These are phyloP conservation scores for Filobasidium floriforme DNA, from an alignment of 768 basidiomycete genomes.

Conservation along the genomic window DNA sequence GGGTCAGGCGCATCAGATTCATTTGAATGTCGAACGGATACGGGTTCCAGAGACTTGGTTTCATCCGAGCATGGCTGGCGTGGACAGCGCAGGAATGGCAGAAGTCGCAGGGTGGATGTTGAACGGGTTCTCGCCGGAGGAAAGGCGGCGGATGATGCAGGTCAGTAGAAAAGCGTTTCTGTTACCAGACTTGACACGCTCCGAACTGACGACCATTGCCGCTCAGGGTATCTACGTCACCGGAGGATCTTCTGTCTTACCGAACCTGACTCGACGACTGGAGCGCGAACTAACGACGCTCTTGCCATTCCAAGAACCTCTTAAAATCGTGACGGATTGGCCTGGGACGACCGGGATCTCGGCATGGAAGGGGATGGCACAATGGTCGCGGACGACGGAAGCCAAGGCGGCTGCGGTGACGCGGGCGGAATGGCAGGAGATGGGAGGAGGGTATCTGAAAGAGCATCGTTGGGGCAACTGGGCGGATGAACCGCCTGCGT, in stretches of 20 bases:
- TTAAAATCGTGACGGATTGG: constrained; percentile 57
- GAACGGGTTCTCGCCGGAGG: constrained; percentile 58
- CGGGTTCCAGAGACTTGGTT: constrained; percentile 88
- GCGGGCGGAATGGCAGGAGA: constrained; percentile 77
- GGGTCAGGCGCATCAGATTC: constrained; percentile 56
- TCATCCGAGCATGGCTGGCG: constrained; percentile 84
- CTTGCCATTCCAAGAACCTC: constrained; percentile 69
- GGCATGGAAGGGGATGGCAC: constrained; percentile 90
- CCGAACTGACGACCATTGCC: neutral
- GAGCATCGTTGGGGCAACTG: constrained; percentile 91
- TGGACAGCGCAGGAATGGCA: constrained; percentile 89
- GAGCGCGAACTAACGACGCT: constrained; percentile 71
- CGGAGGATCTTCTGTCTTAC: constrained; percentile 68
- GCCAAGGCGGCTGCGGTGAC: constrained; percentile 57
- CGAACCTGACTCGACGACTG: constrained; percentile 61
- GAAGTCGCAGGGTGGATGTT: constrained; percentile 83
- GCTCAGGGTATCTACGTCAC: constrained; percentile 80
- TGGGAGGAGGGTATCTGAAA: constrained; percentile 76
- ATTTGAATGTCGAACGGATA: constrained; percentile 82
- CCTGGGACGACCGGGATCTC: constrained; percentile 59
- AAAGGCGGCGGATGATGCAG: constrained; percentile 67
- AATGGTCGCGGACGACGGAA: constrained; percentile 46
- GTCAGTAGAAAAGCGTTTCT: constrained; percentile 47
- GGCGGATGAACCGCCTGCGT: constrained; percentile 31
- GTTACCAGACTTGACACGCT: neutral